Evolutionary conservation across 257 asterid species (phyloP).

Genomic region (Solanum medicagineum): DNA sequence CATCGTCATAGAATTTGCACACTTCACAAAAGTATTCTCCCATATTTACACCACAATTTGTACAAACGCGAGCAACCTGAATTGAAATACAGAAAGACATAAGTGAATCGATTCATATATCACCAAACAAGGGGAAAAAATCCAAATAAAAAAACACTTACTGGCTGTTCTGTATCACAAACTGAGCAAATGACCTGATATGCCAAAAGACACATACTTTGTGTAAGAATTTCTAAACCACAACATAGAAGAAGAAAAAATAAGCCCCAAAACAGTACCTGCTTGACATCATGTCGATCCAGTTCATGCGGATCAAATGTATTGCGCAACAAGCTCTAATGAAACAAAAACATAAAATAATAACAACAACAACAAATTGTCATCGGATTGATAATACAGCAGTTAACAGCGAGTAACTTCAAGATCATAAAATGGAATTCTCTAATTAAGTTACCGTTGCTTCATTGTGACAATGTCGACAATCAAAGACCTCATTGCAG

Average conservation of each 20-base stretch:
- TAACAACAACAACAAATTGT: background rate
- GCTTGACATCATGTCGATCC: conserved; percentile 64
- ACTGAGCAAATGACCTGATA: conserved; percentile 92
- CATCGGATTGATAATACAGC: background rate
- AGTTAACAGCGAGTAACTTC: background rate
- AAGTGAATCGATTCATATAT: background rate
- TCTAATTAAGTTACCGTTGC: conserved; percentile 21
- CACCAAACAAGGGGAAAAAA: background rate
- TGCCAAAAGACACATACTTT: background rate
- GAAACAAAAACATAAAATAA: background rate
- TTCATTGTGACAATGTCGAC: conserved; percentile 76
- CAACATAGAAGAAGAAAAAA: background rate
- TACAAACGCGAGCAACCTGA: conserved; percentile 73
- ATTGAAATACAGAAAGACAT: background rate
- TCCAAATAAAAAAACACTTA: conserved; percentile 17
- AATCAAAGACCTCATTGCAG: conserved; percentile 59
- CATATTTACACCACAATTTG: conserved; percentile 93
- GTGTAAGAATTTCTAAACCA: background rate
- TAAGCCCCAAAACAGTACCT: conserved; percentile 34
- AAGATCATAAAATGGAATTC: background rate
- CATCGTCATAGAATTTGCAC: conserved; percentile 91
- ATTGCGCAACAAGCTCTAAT: conserved; percentile 47
- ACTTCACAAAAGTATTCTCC: conserved; percentile 83
- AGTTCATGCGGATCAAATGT: conserved; percentile 76
- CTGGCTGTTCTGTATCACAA: conserved; percentile 96